Evolutionary conservation across 768 basidiomycete species (phyloP), one percentile per base, ranked within the genome.

Genomic region (Boletus rubroflammeus): DNA sequence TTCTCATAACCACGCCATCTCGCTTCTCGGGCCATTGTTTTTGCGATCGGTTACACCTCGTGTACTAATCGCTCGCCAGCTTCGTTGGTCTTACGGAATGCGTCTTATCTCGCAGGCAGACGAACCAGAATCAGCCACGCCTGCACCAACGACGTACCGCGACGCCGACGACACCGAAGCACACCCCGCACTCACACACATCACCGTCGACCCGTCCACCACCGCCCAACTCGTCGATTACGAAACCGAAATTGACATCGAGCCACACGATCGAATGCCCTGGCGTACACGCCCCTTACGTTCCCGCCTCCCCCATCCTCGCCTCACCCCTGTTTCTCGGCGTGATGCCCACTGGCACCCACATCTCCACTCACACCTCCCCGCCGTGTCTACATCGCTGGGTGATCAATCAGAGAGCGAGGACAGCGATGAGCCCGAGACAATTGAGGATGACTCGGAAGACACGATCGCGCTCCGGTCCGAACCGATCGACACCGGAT

Each of bases 71-170:
- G 0, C 17, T 11, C 9, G 13, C 54, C 51, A 91, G 91, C 72
- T 97, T 29, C 87, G 95, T 15, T 98, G 96, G 90, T 94, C 91
- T 50, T 92, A 89, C 68, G 94, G 94, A 19, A 86, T 97, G n/a
- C 81, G 79, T 47, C 76, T 96, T 0, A 78, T 97, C 8, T 80
- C 90, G 0, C 81, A 81, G 53, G 87, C 35, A 2, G 45, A 62
- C 21, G 58, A 64, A 11, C 52, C 51, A 14, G 59, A 61, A 3
- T 1, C 53, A 14, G 19, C 45, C 35, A 5, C 23, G 3, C 41
- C 57, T 15, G 26, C 28, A 6, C 34, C 50, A 2, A 32, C 53
- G 2, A 40, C 36, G 1, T 61, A 67, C 21, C 54, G 49, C 7
- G 59, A 65, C 14, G 29, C 14, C 0, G 50, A 64, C 8, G 47